Evolutionary conservation across 768 basidiomycete species (phyloP).

Genomic region (Agrocybe praecox): DNA sequence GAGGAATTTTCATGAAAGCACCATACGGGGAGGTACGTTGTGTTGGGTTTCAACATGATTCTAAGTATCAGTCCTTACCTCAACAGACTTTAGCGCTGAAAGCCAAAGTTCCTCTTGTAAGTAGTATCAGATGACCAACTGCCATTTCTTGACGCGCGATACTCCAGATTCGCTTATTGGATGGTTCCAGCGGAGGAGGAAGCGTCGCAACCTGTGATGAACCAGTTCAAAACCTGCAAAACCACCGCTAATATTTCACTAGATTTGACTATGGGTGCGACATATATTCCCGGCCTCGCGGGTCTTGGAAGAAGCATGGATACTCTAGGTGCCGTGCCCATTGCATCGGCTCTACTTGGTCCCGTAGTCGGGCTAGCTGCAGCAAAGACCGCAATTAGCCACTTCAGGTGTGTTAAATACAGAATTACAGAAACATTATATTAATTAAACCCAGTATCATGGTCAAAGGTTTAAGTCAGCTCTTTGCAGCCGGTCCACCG

Average conservation of each 20-base stretch:
- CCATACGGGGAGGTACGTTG: conserved; percentile 38
- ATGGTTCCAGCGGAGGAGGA: conserved; percentile 45
- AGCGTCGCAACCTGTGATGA: conserved; percentile 37
- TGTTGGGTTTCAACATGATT: too few relatives aligned
- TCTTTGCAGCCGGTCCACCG: conserved; percentile 37
- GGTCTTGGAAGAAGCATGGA: conserved; percentile 40
- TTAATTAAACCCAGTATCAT: conserved; percentile 30
- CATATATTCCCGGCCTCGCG: conserved; percentile 38
- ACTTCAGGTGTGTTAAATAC: conserved; percentile 32
- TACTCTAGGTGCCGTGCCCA: conserved; percentile 37
- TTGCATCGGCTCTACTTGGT: conserved; percentile 38
- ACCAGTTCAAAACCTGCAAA: background rate
- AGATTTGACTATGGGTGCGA: conserved; percentile 38
- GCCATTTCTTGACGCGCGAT: background rate
- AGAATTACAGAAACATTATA: background rate
- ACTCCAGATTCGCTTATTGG: conserved; percentile 38
- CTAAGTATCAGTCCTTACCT: background rate
- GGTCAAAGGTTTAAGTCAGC: conserved; percentile 40
- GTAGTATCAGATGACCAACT: too few relatives aligned
- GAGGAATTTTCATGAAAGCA: conserved; percentile 39
- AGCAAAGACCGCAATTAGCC: conserved; percentile 38
- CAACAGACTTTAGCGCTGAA: conserved; percentile 33
- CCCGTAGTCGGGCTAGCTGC: conserved; percentile 44
- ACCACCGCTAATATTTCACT: conserved; percentile 1
- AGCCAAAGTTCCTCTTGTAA: conserved; percentile 36